Evolutionary conservation across 2,329 filamentous ascomycete species (phyloP), one percentile per base, ranked within the genome.

Genomic region (Dactylellina cionopaga): DNA sequence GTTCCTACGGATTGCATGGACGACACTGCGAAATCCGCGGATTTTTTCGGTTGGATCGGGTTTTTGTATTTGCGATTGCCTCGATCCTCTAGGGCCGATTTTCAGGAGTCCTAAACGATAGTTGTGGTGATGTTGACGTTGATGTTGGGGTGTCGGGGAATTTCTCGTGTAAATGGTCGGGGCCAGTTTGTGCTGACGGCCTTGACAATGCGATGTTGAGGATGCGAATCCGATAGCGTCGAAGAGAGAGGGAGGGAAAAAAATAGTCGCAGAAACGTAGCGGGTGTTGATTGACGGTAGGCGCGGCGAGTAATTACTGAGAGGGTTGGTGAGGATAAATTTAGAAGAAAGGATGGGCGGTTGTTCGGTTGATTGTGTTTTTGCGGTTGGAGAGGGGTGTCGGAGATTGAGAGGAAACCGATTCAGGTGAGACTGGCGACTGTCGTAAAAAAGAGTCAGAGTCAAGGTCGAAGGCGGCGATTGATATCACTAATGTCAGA

Each of bases 1-100:
- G 68, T 72, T 52, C 68, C 68, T 63, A 72, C 60, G 68, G 68
- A 72, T 72, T 72, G 68, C 68, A 72, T 72, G 59, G 68, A 72
- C 68, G 59, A 64, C 25, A 33, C 27, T 58, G 37, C 60, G 52
- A 22, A 19, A 65, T 72, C 68, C 68, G 65, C 59, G 33, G 52
- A 55, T 71, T 52, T 35, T 39, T 13, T n/a, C 46, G 25, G 27
- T n/a, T 29, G 33, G 33, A 17, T 51, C 15, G 35, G 19, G 37
- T 39, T 33, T 39, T 27, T 43, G 56, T 11, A 2, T n/a, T 7
- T 44, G 25, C 37, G 7, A n/a, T 19, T 35, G 5, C 33, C 17
- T 64, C 59, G 35, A 55, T 37, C 15, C 31, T 59, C 24, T 24
- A 29, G n/a, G 10, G 17, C 13, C n/a, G n/a, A 5, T 43, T 46